A percentile compares a stretch with the other conserved stretches of the same genome.
phyloP scores from a whole-genome alignment of 371 early-diverging fungal genomes.

The Rhizomucor miehei region DNA sequence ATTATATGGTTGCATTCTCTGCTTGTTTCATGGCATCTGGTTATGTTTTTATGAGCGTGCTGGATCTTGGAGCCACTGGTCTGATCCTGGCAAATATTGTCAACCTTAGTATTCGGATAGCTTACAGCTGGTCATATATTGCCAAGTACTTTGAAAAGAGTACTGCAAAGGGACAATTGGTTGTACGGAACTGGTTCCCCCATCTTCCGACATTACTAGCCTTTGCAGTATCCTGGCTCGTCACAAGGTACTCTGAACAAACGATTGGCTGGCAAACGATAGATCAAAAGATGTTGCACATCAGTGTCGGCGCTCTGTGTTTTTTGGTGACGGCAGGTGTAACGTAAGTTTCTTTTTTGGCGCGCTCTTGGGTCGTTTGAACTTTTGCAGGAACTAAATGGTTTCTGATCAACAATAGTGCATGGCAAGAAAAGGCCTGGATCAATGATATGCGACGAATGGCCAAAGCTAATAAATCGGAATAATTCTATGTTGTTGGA shows the following conservation, averaged over 20 bases:
- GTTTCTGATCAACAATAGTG: conserved; percentile 8
- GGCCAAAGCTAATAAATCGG: neutral
- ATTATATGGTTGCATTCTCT: conserved; percentile 78
- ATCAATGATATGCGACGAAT: conserved; percentile 19
- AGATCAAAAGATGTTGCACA: conserved; percentile 50
- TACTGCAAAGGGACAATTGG: conserved; percentile 6
- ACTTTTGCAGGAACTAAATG: neutral
- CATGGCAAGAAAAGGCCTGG: conserved; percentile 28
- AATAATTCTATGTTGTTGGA: too few relatives aligned
- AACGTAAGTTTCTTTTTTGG: conserved; percentile 8
- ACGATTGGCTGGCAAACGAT: conserved; percentile 59
- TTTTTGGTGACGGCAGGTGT: conserved; percentile 15
- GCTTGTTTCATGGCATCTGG: conserved; percentile 65
- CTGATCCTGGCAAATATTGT: conserved; percentile 85
- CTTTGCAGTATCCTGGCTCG: conserved; percentile 53
- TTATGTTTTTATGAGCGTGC: conserved; percentile 51
- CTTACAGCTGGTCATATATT: conserved; percentile 71
- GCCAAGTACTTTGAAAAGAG: conserved; percentile 44
- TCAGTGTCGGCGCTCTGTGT: conserved; percentile 56
- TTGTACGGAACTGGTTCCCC: conserved; percentile 40
- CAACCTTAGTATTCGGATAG: conserved; percentile 78
- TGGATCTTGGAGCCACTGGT: conserved; percentile 72
- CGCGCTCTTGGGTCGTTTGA: neutral
- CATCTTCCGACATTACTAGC: conserved; percentile 32
- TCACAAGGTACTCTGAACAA: conserved; percentile 56